Base-by-base conservation (phyloP, 441 rosid species). In the Iberis amara region DNA sequence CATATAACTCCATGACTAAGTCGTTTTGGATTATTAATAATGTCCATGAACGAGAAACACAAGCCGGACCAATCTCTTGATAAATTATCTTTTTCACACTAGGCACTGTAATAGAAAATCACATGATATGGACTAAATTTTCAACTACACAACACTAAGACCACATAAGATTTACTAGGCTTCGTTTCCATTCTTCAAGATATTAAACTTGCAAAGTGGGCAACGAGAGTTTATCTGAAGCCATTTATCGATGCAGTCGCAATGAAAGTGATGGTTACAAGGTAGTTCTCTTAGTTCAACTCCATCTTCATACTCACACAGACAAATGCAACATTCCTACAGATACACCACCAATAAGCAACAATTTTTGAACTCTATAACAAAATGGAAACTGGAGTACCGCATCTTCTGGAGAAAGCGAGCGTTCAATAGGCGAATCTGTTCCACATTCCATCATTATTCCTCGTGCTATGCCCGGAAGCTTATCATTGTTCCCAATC, bases 251-350 rank as follows among this genome's bases (percentile, higher is more conserved):
- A 89, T 88, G 69, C 99, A 92, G 51, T 78, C 46, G 69, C 95
- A 84, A 66, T 92, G 99, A 54, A 92, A 92, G 64, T 89, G 99
- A 68, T 92, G 99, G 52, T 79, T 82, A 52, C 99, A 86, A 45
- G 97, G 95, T 44, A 92, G 96, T 61, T 92, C 95, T 72, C 96
- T 65, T 66, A 92, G 76, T 71, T 92, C 99, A 15, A 73, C 87
- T 57, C 97, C 97, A 9, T 89, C 95, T 30, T 89, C 97, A 8
- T 86, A 92, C 21, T 88, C 62, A 55, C 86, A 84, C 6, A 92
- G 92, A 73, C 99, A 92, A 55, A 92, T 86, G 87, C 99, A 92
- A 39, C 99, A 92, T 66, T 92, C 97, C 99, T 92, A 47, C 70
- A 74, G 33, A 65, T n/a, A n/a, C n/a, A 6, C 32, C 21, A 32